Evolutionary conservation across 2,329 filamentous ascomycete genomes (phyloP).

Genomic region (Botrytis squamosa): DNA sequence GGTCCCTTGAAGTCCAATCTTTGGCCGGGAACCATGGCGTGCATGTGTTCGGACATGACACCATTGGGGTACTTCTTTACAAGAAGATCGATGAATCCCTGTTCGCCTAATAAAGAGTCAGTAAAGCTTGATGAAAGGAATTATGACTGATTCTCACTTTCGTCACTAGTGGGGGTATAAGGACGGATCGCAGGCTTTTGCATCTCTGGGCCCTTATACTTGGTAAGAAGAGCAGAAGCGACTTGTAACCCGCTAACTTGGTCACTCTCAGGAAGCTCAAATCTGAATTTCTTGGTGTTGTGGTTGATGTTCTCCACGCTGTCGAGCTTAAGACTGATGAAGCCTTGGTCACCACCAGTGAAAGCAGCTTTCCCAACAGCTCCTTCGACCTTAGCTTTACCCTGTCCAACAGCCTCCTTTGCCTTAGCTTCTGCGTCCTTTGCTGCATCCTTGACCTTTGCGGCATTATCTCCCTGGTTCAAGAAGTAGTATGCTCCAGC

Average conservation of each 20-base stretch:
- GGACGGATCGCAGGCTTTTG: slow-evolving; percentile 87
- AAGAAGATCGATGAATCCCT: slow-evolving; percentile 82
- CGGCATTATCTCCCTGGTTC: slow-evolving; percentile 46
- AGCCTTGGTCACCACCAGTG: slow-evolving; percentile 86
- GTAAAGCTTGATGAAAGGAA: background rate
- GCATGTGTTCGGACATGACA: slow-evolving; percentile 87
- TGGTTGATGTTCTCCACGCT: slow-evolving; percentile 79
- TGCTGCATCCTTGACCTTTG: slow-evolving; percentile 53
- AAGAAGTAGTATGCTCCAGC: slow-evolving; percentile 57
- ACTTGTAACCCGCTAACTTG: slow-evolving; percentile 79
- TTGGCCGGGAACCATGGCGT: slow-evolving; percentile 79
- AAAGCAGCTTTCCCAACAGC: slow-evolving; percentile 52
- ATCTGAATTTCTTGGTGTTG: slow-evolving; percentile 92
- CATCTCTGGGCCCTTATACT: slow-evolving; percentile 79
- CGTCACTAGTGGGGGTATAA: slow-evolving; percentile 89
- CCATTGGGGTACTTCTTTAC: slow-evolving; percentile 91
- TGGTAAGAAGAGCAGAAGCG: slow-evolving; percentile 86
- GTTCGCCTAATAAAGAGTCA: slow-evolving; percentile 54
- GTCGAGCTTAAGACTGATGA: slow-evolving; percentile 76
- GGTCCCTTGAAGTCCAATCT: slow-evolving; percentile 91
- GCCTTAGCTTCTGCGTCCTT: slow-evolving; percentile 58
- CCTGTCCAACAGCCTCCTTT: slow-evolving; percentile 43
- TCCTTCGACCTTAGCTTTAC: slow-evolving; percentile 34
- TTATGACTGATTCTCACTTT: slow-evolving; percentile 52
- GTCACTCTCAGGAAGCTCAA: slow-evolving; percentile 80